Evolutionary conservation across 768 basidiomycete genomes (phyloP).

Genomic region (Lactarius indigo): DNA sequence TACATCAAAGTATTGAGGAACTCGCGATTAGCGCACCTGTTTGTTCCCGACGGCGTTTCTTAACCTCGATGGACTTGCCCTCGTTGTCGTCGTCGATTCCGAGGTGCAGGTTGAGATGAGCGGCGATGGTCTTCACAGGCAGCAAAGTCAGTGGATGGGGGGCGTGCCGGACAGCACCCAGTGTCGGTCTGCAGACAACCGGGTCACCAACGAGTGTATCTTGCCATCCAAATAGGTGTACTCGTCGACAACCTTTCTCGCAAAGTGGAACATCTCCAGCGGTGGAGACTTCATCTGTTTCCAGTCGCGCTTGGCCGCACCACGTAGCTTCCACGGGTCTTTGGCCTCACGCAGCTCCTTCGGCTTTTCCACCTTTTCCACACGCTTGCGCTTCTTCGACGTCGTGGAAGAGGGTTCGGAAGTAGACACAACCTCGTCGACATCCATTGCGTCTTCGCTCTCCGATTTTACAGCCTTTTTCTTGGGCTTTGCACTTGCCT

Average conservation of each 20-base stretch:
- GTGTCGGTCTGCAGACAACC: conserved; percentile 69
- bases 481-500: conserved; percentile 29
- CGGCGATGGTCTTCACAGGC: conserved; percentile 88
- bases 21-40: conserved; percentile 53
- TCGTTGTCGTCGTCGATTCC: conserved; percentile 89
- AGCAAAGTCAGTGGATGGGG: conserved; percentile 85
- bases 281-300: conserved; percentile 77
- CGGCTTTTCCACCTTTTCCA: conserved; percentile 30
- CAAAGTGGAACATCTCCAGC: conserved; percentile 89
- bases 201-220: conserved; percentile 72
- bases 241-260: conserved; percentile 88
- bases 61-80: conserved; percentile 67
- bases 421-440: conserved; percentile 45
- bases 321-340: conserved; percentile 76
- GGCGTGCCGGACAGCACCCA: conserved; percentile 99
- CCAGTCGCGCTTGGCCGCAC: conserved; percentile 67
- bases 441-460: conserved; percentile 51
- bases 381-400: conserved; percentile 44
- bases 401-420: conserved; percentile 37
- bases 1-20: not conserved
- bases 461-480: conserved; percentile 28
- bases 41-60: conserved; percentile 78
- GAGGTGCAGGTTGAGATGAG: conserved; percentile 85
- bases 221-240: conserved; percentile 89
- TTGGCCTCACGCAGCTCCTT: conserved; percentile 45